Conservation (phyloP, 805 yeast genomes). For the Saccharomyces kudriavzevii region DNA sequence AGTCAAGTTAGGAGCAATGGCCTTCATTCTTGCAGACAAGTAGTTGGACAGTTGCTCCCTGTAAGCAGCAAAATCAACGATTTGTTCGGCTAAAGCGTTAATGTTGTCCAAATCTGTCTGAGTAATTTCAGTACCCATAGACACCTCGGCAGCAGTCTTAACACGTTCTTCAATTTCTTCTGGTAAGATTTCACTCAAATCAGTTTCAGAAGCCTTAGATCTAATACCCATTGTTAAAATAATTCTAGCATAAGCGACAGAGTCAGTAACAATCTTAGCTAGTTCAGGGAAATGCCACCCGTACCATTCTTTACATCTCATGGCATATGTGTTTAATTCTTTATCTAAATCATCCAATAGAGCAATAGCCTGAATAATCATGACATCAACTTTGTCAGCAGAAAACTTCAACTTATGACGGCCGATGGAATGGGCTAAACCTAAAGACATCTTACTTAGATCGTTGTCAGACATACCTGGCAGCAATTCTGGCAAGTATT, state of each 20-base stretch:
- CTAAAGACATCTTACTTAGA: conserved; percentile 89
- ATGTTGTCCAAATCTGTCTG: conserved; percentile 83
- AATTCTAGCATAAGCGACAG: conserved; percentile 92
- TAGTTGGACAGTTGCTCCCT: conserved; percentile 93
- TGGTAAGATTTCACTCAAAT: conserved; percentile 82
- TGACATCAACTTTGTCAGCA: conserved; percentile 96
- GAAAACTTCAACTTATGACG: conserved; percentile 96
- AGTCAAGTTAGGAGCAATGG: conserved; percentile 96
- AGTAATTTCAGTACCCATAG: conserved; percentile 99
- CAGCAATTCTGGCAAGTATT: conserved; percentile 83
- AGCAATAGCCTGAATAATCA: conserved; percentile 98
- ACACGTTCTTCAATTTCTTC: conserved; percentile 89
- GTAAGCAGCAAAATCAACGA: conserved; percentile 91
- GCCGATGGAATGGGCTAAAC: conserved; percentile 97
- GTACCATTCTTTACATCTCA: conserved; percentile 99
- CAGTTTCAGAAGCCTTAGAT: conserved; percentile 83
- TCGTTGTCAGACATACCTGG: conserved; percentile 88
- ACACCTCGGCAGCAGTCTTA: conserved; percentile 90
- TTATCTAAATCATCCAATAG: conserved; percentile 93
- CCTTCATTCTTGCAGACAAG: conserved; percentile 90
- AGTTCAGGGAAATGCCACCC: conserved; percentile 99
- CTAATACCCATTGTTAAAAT: conserved; percentile 90
- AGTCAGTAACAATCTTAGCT: conserved; percentile 93
- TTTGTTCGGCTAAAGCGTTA: conserved; percentile 86
- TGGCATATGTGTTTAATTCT: conserved; percentile 95